These are phyloP conservation scores for Vanilla planifolia DNA, from an alignment of 106 monocot genomes.

Conservation along the genomic window DNA sequence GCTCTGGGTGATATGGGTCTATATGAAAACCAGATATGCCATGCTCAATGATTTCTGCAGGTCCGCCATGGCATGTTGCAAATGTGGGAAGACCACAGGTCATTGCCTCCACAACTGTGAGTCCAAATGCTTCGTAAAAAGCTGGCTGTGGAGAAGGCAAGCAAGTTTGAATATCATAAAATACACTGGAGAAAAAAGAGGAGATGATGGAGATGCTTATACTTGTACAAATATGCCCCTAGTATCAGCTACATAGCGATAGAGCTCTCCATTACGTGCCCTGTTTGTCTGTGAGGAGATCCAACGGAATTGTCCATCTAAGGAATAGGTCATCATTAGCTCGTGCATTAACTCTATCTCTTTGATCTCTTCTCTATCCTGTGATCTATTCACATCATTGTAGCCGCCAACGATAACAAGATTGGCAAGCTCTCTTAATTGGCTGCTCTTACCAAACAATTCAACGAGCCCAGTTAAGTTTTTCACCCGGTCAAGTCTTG, in stretches of 20 bases:
- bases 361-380: conserved; percentile 78
- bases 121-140: conserved; percentile 91
- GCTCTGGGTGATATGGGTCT: conserved; percentile 83
- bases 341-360: conserved; percentile 95
- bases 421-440: conserved; percentile 67
- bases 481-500: conserved; percentile 88
- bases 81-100: conserved; percentile 90
- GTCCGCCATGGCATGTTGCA: conserved; percentile 87
- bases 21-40: conserved; percentile 86
- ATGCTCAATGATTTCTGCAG: conserved; percentile 90
- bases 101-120: conserved; percentile 94
- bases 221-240: conserved; percentile 89
- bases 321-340: conserved; percentile 60
- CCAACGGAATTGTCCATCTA: conserved; percentile 92
- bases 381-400: conserved; percentile 66
- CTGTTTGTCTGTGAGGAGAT: conserved; percentile 81
- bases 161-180: not conserved
- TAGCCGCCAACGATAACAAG: conserved; percentile 84
- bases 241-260: conserved; percentile 90
- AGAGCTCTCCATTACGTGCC: conserved; percentile 82
- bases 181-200: not conserved
- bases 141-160: conserved; percentile 56
- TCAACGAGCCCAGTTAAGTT: conserved; percentile 91
- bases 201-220: not conserved
- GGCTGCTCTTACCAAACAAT: conserved; percentile 39